These are phyloP conservation scores for Verticillium longisporum DNA, from an alignment of 2,329 filamentous ascomycete species.

Conservation along the genomic window DNA sequence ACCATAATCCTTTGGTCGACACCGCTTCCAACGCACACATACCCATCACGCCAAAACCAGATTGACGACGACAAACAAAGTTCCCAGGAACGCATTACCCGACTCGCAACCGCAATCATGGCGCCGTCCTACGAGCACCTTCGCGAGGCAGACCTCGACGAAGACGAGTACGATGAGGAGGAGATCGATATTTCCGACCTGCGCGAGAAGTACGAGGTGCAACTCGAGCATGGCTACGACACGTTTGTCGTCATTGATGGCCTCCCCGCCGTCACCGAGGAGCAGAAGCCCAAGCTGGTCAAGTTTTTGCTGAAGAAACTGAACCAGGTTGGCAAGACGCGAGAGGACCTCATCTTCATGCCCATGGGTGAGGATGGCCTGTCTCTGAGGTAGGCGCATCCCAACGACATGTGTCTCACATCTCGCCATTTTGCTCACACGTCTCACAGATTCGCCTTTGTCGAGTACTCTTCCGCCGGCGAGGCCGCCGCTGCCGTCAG, in stretches of 20 bases:
- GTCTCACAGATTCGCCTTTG: slow-evolving; percentile 75
- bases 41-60: slow-evolving; percentile 3
- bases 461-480: slow-evolving; percentile 86
- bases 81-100: background rate
- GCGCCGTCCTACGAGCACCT: slow-evolving; percentile 89
- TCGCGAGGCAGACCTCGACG: slow-evolving; percentile 80
- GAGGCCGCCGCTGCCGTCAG: slow-evolving; percentile 88
- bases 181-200: slow-evolving; percentile 95
- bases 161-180: slow-evolving; percentile 82
- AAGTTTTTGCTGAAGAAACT: slow-evolving; percentile 96
- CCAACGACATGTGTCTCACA: background rate
- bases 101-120: slow-evolving; percentile 55
- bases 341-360: slow-evolving; percentile 88
- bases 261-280: slow-evolving; percentile 80
- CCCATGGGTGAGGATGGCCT: slow-evolving; percentile 81
- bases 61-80: slow-evolving; percentile 4
- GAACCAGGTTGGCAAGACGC: slow-evolving; percentile 74
- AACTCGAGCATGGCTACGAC: slow-evolving; percentile 91
- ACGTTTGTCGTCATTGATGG: slow-evolving; percentile 96
- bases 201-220: slow-evolving; percentile 89
- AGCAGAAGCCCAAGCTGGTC: slow-evolving; percentile 87
- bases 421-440: slow-evolving; percentile 4
- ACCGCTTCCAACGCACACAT: background rate
- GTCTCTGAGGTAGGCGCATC: slow-evolving; percentile 67
- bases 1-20: background rate